Conservation (phyloP, 169 alveolate species). For the Plasmodium reichenowi region DNA sequence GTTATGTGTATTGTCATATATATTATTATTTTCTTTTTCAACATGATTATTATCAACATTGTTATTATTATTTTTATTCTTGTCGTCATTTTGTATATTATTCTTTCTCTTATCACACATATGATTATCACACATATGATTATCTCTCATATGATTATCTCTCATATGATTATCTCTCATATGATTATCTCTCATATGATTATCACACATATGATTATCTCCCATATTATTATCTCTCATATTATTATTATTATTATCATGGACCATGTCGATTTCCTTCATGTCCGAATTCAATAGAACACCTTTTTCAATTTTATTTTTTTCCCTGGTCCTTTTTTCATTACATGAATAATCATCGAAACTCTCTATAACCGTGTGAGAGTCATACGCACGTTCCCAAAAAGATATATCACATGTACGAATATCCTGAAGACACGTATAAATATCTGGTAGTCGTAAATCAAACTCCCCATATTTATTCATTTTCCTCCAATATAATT, state of each 20-base stretch:
- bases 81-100: background rate
- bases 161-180: too few species aligned
- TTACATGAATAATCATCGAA: constrained; percentile 31
- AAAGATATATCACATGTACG: constrained; percentile 62
- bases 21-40: background rate
- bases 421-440: constrained; percentile 75
- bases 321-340: background rate
- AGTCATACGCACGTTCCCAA: constrained; percentile 57
- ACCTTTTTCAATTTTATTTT: background rate
- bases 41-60: background rate
- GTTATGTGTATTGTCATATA: too few species aligned
- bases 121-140: too few species aligned
- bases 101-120: background rate
- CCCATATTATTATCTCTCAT: too few species aligned
- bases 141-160: too few species aligned
- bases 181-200: too few species aligned
- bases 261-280: background rate
- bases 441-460: constrained; percentile 78
- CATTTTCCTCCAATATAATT: constrained; percentile 83
- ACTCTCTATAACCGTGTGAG: constrained; percentile 58
- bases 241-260: background rate
- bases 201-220: too few species aligned
- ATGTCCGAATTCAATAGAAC: too few species aligned
- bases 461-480: constrained; percentile 82
- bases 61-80: background rate